Conservation (phyloP, 1,284 basidiomycete species). For the Chiua sp. region DNA sequence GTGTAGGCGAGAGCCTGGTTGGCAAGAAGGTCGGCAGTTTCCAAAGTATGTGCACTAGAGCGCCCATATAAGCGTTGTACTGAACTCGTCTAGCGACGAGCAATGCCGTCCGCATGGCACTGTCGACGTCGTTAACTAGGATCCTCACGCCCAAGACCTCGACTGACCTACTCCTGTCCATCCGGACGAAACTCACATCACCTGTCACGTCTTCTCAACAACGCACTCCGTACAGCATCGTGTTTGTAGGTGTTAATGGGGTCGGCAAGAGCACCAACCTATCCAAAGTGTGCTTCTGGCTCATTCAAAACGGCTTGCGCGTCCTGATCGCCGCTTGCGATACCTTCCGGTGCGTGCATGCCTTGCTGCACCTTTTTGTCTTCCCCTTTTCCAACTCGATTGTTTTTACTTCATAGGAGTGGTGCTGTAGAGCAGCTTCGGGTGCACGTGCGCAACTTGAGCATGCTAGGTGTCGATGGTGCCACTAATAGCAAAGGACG, state of each 20-base stretch:
- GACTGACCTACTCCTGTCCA: slow-evolving; percentile 90
- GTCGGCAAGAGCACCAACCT: slow-evolving; percentile 99
- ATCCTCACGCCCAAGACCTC: slow-evolving; percentile 97
- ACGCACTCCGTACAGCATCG: slow-evolving; percentile 89
- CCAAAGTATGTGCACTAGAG: slow-evolving; percentile 64
- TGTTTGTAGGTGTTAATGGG: slow-evolving; percentile 99
- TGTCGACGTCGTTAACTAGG: slow-evolving; percentile 89
- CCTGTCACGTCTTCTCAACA: slow-evolving; percentile 73
- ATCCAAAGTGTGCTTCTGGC: slow-evolving; percentile 99
- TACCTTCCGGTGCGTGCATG: slow-evolving; percentile 79
- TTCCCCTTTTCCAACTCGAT: background rate
- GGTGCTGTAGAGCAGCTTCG: slow-evolving; percentile 98
- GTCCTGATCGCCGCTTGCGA: slow-evolving; percentile 99
- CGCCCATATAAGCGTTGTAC: background rate
- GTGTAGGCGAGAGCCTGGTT: slow-evolving; percentile 87
- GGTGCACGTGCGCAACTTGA: slow-evolving; percentile 95
- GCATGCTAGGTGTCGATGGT: slow-evolving; percentile 82
- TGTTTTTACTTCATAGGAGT: slow-evolving; percentile 56
- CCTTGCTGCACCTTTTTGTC: background rate
- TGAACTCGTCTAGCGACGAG: slow-evolving; percentile 66
- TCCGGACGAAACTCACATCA: slow-evolving; percentile 74
- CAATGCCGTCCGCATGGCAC: slow-evolving; percentile 82
- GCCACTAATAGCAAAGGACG: slow-evolving; percentile 70
- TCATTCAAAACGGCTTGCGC: slow-evolving; percentile 92
- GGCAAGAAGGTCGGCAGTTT: slow-evolving; percentile 92